phyloP scores from a whole-genome alignment of 495 filamentous ascomycete genomes.

The Thozetella sp. region DNA sequence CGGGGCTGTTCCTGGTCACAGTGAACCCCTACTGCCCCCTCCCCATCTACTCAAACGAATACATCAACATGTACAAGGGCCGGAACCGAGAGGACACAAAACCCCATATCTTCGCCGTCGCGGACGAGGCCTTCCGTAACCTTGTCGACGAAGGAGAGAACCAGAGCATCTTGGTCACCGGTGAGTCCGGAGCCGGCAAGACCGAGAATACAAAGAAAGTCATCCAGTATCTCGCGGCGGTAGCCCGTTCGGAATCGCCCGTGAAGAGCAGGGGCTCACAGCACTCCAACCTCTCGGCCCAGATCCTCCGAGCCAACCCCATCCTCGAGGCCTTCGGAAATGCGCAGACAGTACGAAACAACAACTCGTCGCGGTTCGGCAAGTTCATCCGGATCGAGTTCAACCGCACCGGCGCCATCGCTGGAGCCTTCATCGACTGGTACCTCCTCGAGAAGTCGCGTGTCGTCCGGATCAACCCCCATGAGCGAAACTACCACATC shows the following conservation, averaged over 20 bases:
- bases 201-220: slow-evolving; percentile 99
- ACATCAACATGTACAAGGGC: slow-evolving; percentile 95
- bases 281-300: slow-evolving; percentile 89
- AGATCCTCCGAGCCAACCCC: slow-evolving; percentile 95
- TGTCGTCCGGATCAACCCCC: slow-evolving; percentile 82
- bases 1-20: slow-evolving; percentile 93
- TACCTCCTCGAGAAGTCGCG: slow-evolving; percentile 96
- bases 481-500: slow-evolving; percentile 95
- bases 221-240: slow-evolving; percentile 96
- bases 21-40: slow-evolving; percentile 96
- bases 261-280: slow-evolving; percentile 63
- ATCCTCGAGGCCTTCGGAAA: slow-evolving; percentile 99
- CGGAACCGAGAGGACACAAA: slow-evolving; percentile 88
- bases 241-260: slow-evolving; percentile 80
- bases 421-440: slow-evolving; percentile 97
- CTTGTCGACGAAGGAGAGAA: slow-evolving; percentile 94
- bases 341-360: slow-evolving; percentile 95
- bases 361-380: slow-evolving; percentile 98
- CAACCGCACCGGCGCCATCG: slow-evolving; percentile 85
- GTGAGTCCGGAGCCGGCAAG: slow-evolving; percentile 98
- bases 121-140: slow-evolving; percentile 96
- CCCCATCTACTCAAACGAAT: slow-evolving; percentile 95
- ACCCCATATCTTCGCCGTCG: slow-evolving; percentile 97
- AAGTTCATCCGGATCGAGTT: slow-evolving; percentile 99
- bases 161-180: slow-evolving; percentile 97